phyloP scores from a whole-genome alignment of 345 rosid species.

The Murraya paniculata region DNA sequence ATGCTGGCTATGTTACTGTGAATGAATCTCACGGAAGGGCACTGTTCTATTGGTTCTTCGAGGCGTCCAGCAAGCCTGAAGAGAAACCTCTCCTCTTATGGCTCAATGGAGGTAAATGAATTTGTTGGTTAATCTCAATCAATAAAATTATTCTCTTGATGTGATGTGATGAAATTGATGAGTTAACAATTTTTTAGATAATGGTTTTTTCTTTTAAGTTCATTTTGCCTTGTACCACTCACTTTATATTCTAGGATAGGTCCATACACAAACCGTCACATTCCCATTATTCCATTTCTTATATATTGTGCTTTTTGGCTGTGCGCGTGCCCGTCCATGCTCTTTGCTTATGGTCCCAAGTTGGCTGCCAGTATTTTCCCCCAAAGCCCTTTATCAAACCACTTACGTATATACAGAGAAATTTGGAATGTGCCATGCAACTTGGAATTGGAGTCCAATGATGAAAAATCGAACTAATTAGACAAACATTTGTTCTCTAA shows the following conservation, averaged over 20 bases:
- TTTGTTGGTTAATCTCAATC: background rate
- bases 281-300: background rate
- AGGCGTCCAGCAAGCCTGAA: conserved; percentile 45
- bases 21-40: conserved; percentile 69
- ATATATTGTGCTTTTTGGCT: background rate
- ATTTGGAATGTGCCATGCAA: background rate
- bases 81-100: conserved; percentile 64
- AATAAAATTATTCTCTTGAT: no score
- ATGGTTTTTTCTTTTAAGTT: no score
- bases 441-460: background rate
- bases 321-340: background rate
- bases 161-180: no score
- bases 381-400: background rate
- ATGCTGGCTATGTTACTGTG: conserved; percentile 80
- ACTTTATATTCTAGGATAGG: background rate
- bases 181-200: no score
- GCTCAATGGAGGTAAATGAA: conserved; percentile 75
- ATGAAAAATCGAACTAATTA: background rate
- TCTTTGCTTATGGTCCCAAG: background rate
- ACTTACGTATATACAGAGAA: background rate
- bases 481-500: background rate
- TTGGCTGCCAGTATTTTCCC: background rate
- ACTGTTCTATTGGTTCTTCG: conserved; percentile 84
- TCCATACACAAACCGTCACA: background rate
- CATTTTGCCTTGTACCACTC: background rate